Base-by-base conservation (phyloP, 2,329 filamentous ascomycete genomes). In the Aspergillus carbonarius region DNA sequence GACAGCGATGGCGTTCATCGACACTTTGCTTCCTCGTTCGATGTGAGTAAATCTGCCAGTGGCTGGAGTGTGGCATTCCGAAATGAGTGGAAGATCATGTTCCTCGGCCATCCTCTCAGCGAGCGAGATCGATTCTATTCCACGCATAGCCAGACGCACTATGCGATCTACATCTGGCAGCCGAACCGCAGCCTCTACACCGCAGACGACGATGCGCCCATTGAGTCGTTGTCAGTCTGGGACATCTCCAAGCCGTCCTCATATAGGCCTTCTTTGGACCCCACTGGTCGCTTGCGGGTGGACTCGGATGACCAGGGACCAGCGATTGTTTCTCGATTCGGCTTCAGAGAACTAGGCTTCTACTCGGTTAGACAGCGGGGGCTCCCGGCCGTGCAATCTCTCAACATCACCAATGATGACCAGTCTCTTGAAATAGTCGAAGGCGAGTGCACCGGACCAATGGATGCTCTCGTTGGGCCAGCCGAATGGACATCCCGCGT, bases 111-210 rank as follows among this genome's bases (percentile, higher is more conserved):
- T 50, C 79, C 83, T 1, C 67, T 86, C 6, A 82, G 81, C 64
- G 74, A 78, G n/a, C 74, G 78, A 39, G 83, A 86, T 67, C 81
- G 85, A n/a, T 86, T 87, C 77, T 86, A 84, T 71, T 87, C 84
- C 9, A 74, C 82, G 1, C 86, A 88, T 68, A 87, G 78, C 49
- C 67, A 76, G 13, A 83, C 78, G 0, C 85, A 88, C 68, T 88
- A 88, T 70, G 83, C 79, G 39, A 75, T 87, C 13, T 88, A 88
- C 70, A 77, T 83, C 27, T 88, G 85, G 85, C 83, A 87, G 64
- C 81, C 83, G 2, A 83, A 82, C 62, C 80, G 81, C 47, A 82
- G 81, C 46, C 75, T 82, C 37, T 84, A 82, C 75, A 79, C 77
- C 0, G 75, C 76, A 2, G 80, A 80, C 35, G 82, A 85, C 53